Evolutionary conservation across 163 green algal species (phyloP), one percentile per base, ranked within the genome.

Genomic region (Chloromonas sp.): DNA sequence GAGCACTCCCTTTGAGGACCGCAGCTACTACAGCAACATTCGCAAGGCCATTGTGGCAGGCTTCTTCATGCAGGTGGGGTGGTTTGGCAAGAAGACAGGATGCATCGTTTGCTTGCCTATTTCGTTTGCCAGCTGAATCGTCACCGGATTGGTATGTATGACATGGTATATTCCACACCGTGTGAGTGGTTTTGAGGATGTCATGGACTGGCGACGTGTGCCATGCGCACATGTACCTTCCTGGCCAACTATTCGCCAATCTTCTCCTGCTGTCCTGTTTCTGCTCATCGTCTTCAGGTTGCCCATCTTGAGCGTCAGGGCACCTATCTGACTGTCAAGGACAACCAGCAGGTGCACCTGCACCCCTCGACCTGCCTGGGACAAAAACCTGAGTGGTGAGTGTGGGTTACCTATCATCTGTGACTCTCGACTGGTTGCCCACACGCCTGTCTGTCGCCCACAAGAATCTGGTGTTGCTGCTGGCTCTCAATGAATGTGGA

Each of bases 291-390:
- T 60, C 66, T 76, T 5, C 71, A 79, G 92, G 97, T 99, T 0
- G 95, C 96, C 1, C 95, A 99, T 88, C 87, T 98, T 82, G 92
- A 98, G 88, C 90, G 94, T 11, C 92, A 91, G 1, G 97, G 96
- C n/a, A 92, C 96, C 85, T 99, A 99, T 90, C 91, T 99, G 58
- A 99, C 97, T 0, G 96, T 98, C 59, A 99, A 99, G 91, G 97
- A 99, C 92, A 98, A 99, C 88, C 96, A 99, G 93, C 88, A 95
- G 85, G 96, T 99, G 78, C 93, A 97, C 88, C 89, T 99, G 58
- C 97, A 99, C 89, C 97, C 97, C n/a, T 99, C 96, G n/a, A 97
- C 94, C 5, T 96, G 93, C 89, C 92, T 99, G 66, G 93, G 98
- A 78, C 91, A 94, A 84, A 99, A 99, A 90, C 97, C 97, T 2